phyloP scores from a whole-genome alignment of 176 grass and related monocot genomes.

The Aegilops tauschii region DNA sequence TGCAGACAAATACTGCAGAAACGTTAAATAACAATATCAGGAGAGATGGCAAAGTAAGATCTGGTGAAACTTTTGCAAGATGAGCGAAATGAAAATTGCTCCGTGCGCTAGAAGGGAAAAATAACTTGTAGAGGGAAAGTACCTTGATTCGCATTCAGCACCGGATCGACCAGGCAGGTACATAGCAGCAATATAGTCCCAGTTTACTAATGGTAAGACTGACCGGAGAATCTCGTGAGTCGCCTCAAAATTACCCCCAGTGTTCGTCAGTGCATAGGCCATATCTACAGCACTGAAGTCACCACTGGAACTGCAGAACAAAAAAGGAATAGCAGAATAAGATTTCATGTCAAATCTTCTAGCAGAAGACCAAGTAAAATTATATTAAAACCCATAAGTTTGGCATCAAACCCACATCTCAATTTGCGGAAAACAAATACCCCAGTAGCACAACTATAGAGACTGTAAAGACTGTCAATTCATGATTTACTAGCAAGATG shows the following conservation, averaged over 20 bases:
- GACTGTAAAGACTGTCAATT: not conserved
- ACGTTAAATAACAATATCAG: not conserved
- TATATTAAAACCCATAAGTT: conserved; percentile 11
- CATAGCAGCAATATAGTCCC: conserved; percentile 81
- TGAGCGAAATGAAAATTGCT: not conserved
- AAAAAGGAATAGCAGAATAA: not conserved
- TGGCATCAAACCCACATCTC: not conserved
- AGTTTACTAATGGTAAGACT: conserved; percentile 74
- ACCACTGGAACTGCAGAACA: conserved; percentile 58
- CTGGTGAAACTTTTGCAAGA: not conserved
- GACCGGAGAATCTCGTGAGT: conserved; percentile 70
- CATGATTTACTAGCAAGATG: not conserved
- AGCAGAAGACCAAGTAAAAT: conserved; percentile 14
- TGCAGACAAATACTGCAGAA: not conserved
- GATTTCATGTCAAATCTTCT: not conserved
- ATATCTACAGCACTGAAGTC: conserved; percentile 53
- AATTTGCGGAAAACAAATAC: conserved; percentile 10
- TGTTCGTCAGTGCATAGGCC: conserved; percentile 44
- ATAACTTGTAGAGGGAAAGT: conserved; percentile 2
- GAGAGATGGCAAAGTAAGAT: not conserved
- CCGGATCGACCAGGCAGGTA: conserved; percentile 71
- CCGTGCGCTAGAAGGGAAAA: not conserved
- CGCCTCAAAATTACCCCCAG: conserved; percentile 46
- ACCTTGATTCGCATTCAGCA: conserved; percentile 87
- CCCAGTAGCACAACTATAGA: not conserved